Evolutionary conservation across 441 rosid genomes (phyloP).

Genomic region (Adansonia madagascariensis): DNA sequence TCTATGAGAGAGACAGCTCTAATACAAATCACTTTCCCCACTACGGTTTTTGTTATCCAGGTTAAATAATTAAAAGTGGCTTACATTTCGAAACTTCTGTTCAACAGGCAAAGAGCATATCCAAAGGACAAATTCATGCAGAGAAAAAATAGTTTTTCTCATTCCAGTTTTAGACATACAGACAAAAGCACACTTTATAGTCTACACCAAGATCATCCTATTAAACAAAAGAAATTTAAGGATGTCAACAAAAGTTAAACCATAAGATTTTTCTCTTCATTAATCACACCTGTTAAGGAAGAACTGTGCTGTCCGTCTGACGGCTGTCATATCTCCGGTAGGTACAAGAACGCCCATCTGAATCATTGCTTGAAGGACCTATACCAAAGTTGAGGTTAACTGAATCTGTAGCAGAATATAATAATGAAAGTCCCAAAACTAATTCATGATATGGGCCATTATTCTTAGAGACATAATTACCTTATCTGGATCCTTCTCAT

Average conservation of each 20-base stretch:
- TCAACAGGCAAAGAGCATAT: neutral
- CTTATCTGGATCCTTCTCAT: slow-evolving; percentile 97
- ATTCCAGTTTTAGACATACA: neutral
- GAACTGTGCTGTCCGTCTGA: slow-evolving; percentile 90
- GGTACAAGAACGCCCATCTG: slow-evolving; percentile 99
- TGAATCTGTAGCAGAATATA: neutral
- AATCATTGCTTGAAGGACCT: slow-evolving; percentile 95
- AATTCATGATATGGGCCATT: slow-evolving; percentile 20
- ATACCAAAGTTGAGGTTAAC: slow-evolving; percentile 15
- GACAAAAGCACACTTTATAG: neutral
- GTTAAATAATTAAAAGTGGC: neutral
- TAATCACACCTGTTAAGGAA: slow-evolving; percentile 80
- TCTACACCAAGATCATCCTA: slow-evolving; percentile 6
- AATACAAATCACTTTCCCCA: neutral
- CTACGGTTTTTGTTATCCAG: neutral
- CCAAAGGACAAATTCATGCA: neutral
- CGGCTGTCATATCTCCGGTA: slow-evolving; percentile 96
- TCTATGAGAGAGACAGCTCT: slow-evolving; percentile 1
- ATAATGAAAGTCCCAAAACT: slow-evolving; percentile 21
- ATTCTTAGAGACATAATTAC: slow-evolving; percentile 41
- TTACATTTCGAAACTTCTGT: neutral
- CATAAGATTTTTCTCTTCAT: slow-evolving; percentile 14
- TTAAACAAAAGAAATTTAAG: slow-evolving; percentile 13
- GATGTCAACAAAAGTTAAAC: neutral
- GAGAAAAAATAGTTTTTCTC: neutral